Evolutionary conservation across 1,284 basidiomycete genomes (phyloP).

Genomic region (Leccinum pallidistipes): DNA sequence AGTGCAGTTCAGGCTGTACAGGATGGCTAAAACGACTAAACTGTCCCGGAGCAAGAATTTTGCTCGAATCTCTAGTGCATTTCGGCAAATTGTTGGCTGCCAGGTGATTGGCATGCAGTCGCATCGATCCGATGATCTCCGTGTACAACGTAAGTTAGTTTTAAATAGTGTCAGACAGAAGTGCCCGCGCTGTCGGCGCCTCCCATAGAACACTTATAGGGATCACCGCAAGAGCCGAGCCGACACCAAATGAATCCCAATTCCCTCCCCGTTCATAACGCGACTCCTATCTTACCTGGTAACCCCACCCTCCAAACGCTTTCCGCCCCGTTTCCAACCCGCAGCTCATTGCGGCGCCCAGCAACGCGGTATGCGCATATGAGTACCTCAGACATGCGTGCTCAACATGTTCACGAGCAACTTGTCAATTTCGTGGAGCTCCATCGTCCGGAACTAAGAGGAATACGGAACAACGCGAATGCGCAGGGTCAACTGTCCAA

Average conservation of each 20-base stretch:
- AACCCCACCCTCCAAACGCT: slow-evolving; percentile 19
- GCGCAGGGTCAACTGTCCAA: slow-evolving; percentile 16
- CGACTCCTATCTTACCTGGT: slow-evolving; percentile 14
- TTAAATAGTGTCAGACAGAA: not conserved
- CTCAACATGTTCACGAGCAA: slow-evolving; percentile 44
- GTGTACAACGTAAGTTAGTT: not conserved
- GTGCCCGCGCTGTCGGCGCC: not conserved
- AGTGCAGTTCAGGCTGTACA: not conserved
- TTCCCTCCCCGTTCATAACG: slow-evolving; percentile 13
- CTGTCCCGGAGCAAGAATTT: not conserved
- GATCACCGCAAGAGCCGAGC: slow-evolving; percentile 16
- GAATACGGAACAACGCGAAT: slow-evolving; percentile 21
- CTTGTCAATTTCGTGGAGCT: slow-evolving; percentile 58
- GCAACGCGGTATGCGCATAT: slow-evolving; percentile 41
- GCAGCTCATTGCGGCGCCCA: slow-evolving; percentile 20
- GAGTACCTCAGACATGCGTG: slow-evolving; percentile 51
- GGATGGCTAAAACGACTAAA: not conserved
- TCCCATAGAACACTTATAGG: not conserved
- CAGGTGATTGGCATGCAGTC: not conserved
- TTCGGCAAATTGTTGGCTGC: not conserved
- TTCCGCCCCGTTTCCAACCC: slow-evolving; percentile 12
- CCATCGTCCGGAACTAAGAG: slow-evolving; percentile 44
- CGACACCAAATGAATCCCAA: slow-evolving; percentile 15
- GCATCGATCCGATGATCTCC: not conserved
- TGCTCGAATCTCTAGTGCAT: not conserved